phyloP scores from a whole-genome alignment of 441 rosid species.

The Eruca vesicaria region DNA sequence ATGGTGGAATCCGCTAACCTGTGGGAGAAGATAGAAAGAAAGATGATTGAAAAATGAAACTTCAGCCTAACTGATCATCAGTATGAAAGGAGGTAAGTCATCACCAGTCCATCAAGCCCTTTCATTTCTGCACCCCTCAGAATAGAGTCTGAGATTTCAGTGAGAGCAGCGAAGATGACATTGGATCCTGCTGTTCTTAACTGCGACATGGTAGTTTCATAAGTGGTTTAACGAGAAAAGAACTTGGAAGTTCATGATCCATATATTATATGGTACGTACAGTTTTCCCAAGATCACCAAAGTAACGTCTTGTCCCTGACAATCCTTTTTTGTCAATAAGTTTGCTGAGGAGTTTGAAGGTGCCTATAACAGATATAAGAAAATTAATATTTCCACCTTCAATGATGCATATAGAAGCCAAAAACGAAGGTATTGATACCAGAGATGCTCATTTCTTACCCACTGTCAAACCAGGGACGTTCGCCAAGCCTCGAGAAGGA shows the following conservation, averaged over 20 bases:
- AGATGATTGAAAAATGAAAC: not conserved
- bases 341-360: slow-evolving; percentile 86
- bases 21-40: slow-evolving; percentile 35
- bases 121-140: slow-evolving; percentile 88
- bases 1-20: slow-evolving; percentile 89
- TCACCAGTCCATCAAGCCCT: slow-evolving; percentile 97
- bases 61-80: slow-evolving; percentile 14
- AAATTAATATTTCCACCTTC: slow-evolving; percentile 10
- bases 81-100: slow-evolving; percentile 13
- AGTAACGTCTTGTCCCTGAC: slow-evolving; percentile 91
- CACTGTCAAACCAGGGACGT: slow-evolving; percentile 78
- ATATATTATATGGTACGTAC: slow-evolving; percentile 47
- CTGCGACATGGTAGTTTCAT: slow-evolving; percentile 50
- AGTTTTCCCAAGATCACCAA: slow-evolving; percentile 91
- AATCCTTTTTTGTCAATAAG: slow-evolving; percentile 69
- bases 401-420: slow-evolving; percentile 13
- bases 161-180: slow-evolving; percentile 78
- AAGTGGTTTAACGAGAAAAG: slow-evolving; percentile 4
- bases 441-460: slow-evolving; percentile 51
- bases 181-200: slow-evolving; percentile 88
- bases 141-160: slow-evolving; percentile 92
- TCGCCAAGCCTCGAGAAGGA: slow-evolving; percentile 77
- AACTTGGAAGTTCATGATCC: slow-evolving; percentile 16
- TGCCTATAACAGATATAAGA: slow-evolving; percentile 48
- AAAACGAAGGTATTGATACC: slow-evolving; percentile 7